Evolutionary conservation across 176 grass and related monocot species (phyloP).

Genomic region (Cenchrus fungigraminus): DNA sequence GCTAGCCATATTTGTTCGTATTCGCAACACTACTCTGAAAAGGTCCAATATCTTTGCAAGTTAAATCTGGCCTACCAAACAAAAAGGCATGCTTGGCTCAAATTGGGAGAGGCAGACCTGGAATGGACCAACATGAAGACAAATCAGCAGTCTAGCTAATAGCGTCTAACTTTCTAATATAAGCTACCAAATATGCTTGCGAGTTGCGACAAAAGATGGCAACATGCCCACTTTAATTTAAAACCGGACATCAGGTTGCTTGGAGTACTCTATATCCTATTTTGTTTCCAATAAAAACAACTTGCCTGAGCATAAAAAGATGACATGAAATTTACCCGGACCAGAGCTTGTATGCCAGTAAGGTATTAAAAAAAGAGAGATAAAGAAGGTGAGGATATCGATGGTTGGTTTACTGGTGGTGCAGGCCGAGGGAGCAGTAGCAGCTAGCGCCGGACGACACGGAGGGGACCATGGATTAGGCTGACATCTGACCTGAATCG

Average conservation of each 20-base stretch:
- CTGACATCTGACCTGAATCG: constrained; percentile 38
- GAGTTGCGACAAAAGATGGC: no score
- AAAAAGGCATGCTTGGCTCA: not conserved
- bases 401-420: not conserved
- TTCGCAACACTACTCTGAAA: no score
- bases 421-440: not conserved
- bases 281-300: no score
- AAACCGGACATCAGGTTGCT: no score
- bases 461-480: constrained; percentile 2
- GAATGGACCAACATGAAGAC: no score
- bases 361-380: not conserved
- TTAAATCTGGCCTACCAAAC: no score
- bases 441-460: not conserved
- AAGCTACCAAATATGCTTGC: not conserved
- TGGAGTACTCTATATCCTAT: no score
- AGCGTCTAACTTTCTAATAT: not conserved
- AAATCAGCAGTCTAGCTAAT: not conserved
- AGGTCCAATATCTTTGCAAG: no score
- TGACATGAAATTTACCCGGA: not conserved
- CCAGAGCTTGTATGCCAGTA: no score
- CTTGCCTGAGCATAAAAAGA: not conserved
- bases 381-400: not conserved
- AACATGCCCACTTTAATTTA: no score
- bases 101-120: no score
- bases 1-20: no score